phyloP scores from a whole-genome alignment of 306 rosid genomes.

The Quercus wislizeni region DNA sequence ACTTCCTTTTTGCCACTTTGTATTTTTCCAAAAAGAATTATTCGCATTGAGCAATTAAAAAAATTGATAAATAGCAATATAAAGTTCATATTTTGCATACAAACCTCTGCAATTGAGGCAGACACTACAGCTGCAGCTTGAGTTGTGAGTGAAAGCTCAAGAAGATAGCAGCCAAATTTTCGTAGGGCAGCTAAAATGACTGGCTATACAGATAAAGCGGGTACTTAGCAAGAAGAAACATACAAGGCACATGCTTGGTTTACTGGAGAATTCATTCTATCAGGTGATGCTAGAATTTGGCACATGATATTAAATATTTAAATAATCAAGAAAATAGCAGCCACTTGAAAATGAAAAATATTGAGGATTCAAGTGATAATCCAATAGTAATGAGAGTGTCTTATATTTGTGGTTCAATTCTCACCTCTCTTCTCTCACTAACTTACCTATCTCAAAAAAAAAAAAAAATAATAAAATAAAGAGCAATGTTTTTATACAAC shows the following conservation, averaged over 20 bases:
- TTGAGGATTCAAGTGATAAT: no score
- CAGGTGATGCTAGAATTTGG: no score
- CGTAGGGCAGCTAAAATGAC: slow-evolving; percentile 37
- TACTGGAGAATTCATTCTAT: no score
- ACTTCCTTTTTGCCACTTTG: neutral
- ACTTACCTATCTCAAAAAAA: no score
- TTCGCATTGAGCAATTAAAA: neutral
- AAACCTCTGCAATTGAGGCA: slow-evolving; percentile 50
- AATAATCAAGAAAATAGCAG: no score
- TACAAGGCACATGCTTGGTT: neutral
- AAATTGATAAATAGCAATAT: neutral
- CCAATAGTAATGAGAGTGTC: no score
- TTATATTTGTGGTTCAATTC: no score
- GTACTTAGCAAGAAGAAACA: slow-evolving; percentile 14
- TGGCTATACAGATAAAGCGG: slow-evolving; percentile 42
- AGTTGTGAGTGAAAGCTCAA: slow-evolving; percentile 45
- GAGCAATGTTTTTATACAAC: no score
- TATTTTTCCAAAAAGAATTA: neutral
- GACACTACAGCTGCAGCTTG: slow-evolving; percentile 48
- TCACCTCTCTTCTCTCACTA: no score
- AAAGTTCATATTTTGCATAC: slow-evolving; percentile 6
- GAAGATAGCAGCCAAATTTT: slow-evolving; percentile 45
- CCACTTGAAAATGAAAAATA: no score
- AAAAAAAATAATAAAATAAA: no score
- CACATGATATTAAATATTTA: no score